Conservation (phyloP, 2,329 filamentous ascomycete genomes). For the Boeremia lycopersici region DNA sequence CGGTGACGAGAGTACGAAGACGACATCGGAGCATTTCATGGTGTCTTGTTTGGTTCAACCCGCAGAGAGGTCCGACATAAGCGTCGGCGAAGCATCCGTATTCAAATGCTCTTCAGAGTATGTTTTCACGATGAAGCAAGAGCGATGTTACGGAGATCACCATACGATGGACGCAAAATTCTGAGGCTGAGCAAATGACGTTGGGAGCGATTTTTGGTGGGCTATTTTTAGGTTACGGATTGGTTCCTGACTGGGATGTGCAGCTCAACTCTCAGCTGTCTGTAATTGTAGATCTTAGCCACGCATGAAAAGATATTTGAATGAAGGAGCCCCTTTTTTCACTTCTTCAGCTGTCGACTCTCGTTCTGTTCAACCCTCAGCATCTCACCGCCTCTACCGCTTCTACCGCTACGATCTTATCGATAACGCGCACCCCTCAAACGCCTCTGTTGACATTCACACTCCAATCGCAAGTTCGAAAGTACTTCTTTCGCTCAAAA, state of each 20-base stretch:
- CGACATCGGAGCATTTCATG: not conserved
- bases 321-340: not conserved
- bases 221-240: slow-evolving; percentile 15
- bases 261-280: slow-evolving; percentile 7
- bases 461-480: slow-evolving; percentile 2
- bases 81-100: not conserved
- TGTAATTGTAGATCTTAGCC: not conserved
- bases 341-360: not conserved
- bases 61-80: not conserved
- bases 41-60: not conserved
- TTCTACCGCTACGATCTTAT: slow-evolving; percentile 18
- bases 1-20: not conserved
- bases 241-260: slow-evolving; percentile 9
- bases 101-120: not conserved
- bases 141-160: not conserved
- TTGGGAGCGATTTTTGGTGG: not conserved
- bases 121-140: not conserved
- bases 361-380: not conserved
- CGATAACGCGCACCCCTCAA: slow-evolving; percentile 25
- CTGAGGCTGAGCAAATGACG: not conserved
- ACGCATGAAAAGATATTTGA: not conserved
- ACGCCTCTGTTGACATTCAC: slow-evolving; percentile 3
- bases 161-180: not conserved
- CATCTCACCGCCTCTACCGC: slow-evolving; percentile 24
- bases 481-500: not conserved